phyloP scores from a whole-genome alignment of 331 rosid species.

The Quercus phellos region DNA sequence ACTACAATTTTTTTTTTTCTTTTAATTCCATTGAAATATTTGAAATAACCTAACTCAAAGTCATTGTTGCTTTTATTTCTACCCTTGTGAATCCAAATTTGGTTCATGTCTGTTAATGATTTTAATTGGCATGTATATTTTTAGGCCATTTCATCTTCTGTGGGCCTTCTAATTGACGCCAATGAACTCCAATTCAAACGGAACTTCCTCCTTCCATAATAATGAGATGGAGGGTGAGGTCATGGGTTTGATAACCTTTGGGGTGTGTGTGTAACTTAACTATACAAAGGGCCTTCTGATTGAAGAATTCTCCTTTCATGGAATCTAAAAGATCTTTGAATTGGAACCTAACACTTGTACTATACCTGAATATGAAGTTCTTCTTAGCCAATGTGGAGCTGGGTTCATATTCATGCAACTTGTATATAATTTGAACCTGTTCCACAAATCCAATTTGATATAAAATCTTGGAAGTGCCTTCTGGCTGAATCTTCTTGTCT shows the following conservation, averaged over 20 bases:
- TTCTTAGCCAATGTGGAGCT: not conserved
- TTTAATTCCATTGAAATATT: not conserved
- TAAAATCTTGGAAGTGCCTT: slow-evolving; percentile 12
- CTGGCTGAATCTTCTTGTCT: not conserved
- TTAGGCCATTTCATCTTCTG: not conserved
- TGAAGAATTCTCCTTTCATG: not conserved
- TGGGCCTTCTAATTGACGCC: not conserved
- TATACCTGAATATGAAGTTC: not conserved
- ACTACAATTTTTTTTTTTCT: not conserved
- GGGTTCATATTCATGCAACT: not conserved
- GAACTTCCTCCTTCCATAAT: too few species aligned
- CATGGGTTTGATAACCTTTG: too few species aligned
- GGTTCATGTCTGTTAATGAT: not conserved
- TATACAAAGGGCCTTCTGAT: not conserved
- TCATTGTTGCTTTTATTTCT: not conserved
- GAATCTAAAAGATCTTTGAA: not conserved
- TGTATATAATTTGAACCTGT: not conserved
- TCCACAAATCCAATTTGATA: not conserved
- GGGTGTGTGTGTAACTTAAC: too few species aligned
- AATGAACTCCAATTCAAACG: too few species aligned
- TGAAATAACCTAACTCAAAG: not conserved
- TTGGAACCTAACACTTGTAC: not conserved
- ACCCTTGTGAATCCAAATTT: not conserved
- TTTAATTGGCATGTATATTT: not conserved
- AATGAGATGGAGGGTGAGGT: too few species aligned